phyloP scores from a whole-genome alignment of 306 rosid species.

The Coriaria nepalensis region DNA sequence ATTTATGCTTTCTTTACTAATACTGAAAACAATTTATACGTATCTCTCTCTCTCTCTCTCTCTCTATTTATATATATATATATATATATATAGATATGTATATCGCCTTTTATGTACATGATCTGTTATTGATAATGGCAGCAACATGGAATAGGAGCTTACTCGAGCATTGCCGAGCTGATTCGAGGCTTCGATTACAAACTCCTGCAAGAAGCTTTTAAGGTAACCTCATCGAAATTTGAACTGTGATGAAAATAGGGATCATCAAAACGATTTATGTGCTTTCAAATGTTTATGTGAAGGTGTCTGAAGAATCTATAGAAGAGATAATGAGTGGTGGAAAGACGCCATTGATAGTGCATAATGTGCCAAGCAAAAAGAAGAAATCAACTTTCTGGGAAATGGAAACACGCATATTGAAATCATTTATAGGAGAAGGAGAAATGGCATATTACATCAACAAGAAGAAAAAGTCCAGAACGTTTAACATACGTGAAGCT shows the following conservation, averaged over 20 bases:
- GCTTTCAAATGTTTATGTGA: constrained; percentile 3
- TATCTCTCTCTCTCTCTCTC: constrained; percentile 6
- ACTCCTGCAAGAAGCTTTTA: constrained; percentile 54
- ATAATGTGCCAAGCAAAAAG: constrained; percentile 26
- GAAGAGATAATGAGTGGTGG: constrained; percentile 30
- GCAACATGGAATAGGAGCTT: constrained; percentile 59
- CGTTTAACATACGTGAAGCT: constrained; percentile 32
- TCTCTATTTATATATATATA: no score
- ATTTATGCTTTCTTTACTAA: constrained; percentile 56
- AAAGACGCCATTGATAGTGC: constrained; percentile 41
- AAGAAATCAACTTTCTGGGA: constrained; percentile 22
- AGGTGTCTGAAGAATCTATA: constrained; percentile 64
- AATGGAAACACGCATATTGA: constrained; percentile 31
- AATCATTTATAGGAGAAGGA: constrained; percentile 13
- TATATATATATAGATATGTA: no score
- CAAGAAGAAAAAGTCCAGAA: constrained; percentile 19
- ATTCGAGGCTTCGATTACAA: constrained; percentile 53
- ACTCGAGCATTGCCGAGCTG: constrained; percentile 49
- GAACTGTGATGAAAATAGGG: not conserved
- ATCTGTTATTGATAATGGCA: constrained; percentile 10
- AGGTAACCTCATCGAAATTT: constrained; percentile 23
- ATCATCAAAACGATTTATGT: no score
- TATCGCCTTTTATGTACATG: not conserved
- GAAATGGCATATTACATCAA: constrained; percentile 12
- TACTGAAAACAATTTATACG: constrained; percentile 32